phyloP scores from a whole-genome alignment of 768 basidiomycete species.

The Trichaptum fuscoviolaceum region DNA sequence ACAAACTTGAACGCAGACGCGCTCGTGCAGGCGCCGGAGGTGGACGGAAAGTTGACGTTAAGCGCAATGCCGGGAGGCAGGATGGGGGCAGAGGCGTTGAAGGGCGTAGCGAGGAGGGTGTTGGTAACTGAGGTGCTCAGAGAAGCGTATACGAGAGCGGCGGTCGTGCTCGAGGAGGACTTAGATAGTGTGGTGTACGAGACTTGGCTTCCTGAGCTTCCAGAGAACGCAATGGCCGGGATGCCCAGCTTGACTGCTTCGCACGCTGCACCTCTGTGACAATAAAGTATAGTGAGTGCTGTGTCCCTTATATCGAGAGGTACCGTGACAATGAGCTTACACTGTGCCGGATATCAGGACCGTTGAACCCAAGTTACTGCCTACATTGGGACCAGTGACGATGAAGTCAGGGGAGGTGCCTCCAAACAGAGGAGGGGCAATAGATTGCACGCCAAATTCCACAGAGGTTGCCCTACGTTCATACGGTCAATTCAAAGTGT shows the following conservation, averaged over 20 bases:
- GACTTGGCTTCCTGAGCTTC: constrained; percentile 33
- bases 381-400: constrained; percentile 42
- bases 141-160: constrained; percentile 38
- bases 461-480: constrained; percentile 12
- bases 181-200: constrained; percentile 47
- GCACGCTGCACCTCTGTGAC: constrained; percentile 41
- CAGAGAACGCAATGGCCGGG: constrained; percentile 47
- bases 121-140: constrained; percentile 37
- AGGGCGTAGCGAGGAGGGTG: constrained; percentile 24
- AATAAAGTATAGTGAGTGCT: constrained; percentile 14
- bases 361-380: constrained; percentile 31
- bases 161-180: constrained; percentile 27
- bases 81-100: constrained; percentile 23
- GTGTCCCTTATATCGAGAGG: constrained; percentile 1
- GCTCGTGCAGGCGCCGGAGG: constrained; percentile 27
- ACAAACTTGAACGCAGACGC: constrained; percentile 37
- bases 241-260: constrained; percentile 45
- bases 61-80: constrained; percentile 37
- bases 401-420: constrained; percentile 35
- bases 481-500: background rate
- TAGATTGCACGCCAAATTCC: constrained; percentile 38
- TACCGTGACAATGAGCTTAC: constrained; percentile 24
- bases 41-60: constrained; percentile 47
- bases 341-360: constrained; percentile 38
- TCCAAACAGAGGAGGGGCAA: constrained; percentile 36